A percentile compares a stretch with the other conserved stretches of the same genome.
Evolutionary conservation across 306 rosid genomes (phyloP).

Genomic region (Ormosia emarginata): DNA sequence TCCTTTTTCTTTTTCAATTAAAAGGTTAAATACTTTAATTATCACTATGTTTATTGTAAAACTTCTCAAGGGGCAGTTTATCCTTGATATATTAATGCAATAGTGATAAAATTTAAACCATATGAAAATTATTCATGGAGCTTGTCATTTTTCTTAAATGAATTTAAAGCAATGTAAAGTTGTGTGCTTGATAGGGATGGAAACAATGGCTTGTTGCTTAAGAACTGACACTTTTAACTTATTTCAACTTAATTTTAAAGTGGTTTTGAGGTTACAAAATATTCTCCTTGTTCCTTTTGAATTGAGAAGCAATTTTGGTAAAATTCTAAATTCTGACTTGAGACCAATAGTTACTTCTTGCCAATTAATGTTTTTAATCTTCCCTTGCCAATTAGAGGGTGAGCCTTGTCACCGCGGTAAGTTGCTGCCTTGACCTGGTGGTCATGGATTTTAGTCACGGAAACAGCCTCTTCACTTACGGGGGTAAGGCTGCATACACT

Average conservation of each 20-base stretch:
- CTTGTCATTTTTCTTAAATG: neutral
- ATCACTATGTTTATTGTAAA: neutral
- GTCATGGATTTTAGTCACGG: neutral
- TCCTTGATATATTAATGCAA: neutral
- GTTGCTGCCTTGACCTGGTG: neutral
- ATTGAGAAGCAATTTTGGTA: neutral
- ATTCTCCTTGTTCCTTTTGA: neutral
- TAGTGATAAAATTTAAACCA: conserved; percentile 5
- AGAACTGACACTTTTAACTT: neutral
- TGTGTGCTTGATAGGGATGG: neutral
- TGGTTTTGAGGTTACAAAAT: neutral
- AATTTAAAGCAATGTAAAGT: neutral
- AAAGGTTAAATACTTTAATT: neutral
- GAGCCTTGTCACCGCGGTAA: neutral
- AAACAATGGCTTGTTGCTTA: neutral
- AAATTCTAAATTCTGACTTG: neutral
- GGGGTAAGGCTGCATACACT: neutral
- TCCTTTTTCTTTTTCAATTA: neutral
- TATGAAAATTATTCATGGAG: neutral
- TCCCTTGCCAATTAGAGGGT: conserved; percentile 9
- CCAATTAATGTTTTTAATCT: neutral
- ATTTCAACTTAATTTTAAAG: neutral
- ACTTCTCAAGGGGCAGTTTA: neutral
- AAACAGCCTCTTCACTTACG: neutral
- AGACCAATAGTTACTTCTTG: neutral